phyloP scores from a whole-genome alignment of 805 yeast genomes.

The Crinitomyces ghanaensis region DNA sequence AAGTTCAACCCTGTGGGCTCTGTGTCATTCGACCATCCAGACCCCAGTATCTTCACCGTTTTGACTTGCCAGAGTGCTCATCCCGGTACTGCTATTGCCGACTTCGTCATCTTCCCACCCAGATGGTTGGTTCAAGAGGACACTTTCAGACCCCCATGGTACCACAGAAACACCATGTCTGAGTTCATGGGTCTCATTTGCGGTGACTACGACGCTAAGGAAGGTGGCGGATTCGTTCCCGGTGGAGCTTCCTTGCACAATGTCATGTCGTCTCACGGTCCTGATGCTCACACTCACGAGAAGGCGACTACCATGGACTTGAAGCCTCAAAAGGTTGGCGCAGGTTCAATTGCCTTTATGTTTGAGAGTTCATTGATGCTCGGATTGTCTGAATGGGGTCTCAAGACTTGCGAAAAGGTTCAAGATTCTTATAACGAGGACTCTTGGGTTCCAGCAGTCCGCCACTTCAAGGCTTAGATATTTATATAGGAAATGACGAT shows the following conservation, averaged over 20 bases:
- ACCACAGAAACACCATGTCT: constrained; percentile 21
- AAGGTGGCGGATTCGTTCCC: constrained; percentile 20
- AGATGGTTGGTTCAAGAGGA: constrained; percentile 22
- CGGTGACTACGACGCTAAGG: constrained; percentile 17
- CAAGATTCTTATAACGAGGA: constrained; percentile 15
- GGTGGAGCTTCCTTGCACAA: constrained; percentile 25
- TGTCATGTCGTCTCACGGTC: constrained; percentile 23
- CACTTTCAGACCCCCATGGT: constrained; percentile 23
- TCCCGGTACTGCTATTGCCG: constrained; percentile 21
- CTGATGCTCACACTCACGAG: constrained; percentile 19
- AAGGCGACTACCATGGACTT: constrained; percentile 17
- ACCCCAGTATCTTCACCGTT: constrained; percentile 22
- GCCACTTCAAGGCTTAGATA: constrained; percentile 6
- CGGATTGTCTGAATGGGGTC: constrained; percentile 19
- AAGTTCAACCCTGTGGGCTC: constrained; percentile 21
- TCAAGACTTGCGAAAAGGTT: constrained; percentile 14
- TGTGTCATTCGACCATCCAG: constrained; percentile 22
- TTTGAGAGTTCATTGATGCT: constrained; percentile 18
- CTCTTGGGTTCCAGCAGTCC: constrained; percentile 12
- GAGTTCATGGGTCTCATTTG: constrained; percentile 20
- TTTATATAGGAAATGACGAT: not conserved
- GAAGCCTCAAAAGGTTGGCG: constrained; percentile 17
- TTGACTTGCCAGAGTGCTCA: constrained; percentile 14
- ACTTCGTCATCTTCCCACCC: constrained; percentile 22
- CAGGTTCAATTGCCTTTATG: constrained; percentile 23